These are phyloP conservation scores for Aspergillus costaricaensis DNA, from an alignment of 2,329 filamentous ascomycete species.

Conservation along the genomic window DNA sequence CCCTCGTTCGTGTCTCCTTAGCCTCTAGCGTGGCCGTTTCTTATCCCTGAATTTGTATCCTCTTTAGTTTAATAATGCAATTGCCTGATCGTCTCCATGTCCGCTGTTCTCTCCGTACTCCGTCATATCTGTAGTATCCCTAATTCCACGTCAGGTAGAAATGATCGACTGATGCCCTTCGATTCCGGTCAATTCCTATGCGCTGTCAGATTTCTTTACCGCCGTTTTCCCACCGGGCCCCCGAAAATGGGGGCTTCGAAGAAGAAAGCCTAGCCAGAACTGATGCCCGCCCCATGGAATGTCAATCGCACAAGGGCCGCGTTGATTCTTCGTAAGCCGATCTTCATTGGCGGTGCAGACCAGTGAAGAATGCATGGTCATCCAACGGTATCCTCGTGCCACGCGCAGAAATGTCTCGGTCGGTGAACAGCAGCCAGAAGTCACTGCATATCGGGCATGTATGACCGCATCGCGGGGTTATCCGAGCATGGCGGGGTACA, in stretches of 20 bases:
- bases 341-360: background rate
- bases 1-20: background rate
- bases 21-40: background rate
- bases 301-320: background rate
- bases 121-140: background rate
- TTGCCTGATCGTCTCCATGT: background rate
- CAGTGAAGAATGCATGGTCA: background rate
- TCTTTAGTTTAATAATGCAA: background rate
- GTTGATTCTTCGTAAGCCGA: background rate
- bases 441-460: constrained; percentile 5
- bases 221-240: background rate
- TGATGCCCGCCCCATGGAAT: background rate
- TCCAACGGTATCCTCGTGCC: background rate
- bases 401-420: background rate
- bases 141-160: background rate
- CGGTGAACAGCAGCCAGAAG: constrained; percentile 1
- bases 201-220: background rate
- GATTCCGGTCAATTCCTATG: background rate
- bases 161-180: background rate
- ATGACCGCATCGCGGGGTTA: constrained; percentile 24
- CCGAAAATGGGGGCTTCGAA: background rate
- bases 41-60: background rate
- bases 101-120: background rate
- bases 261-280: background rate
- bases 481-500: constrained; percentile 21